These are phyloP conservation scores for Phaeosphaeriaceae sp. DNA, from an alignment of 2,329 filamentous ascomycete species.

Conservation along the genomic window DNA sequence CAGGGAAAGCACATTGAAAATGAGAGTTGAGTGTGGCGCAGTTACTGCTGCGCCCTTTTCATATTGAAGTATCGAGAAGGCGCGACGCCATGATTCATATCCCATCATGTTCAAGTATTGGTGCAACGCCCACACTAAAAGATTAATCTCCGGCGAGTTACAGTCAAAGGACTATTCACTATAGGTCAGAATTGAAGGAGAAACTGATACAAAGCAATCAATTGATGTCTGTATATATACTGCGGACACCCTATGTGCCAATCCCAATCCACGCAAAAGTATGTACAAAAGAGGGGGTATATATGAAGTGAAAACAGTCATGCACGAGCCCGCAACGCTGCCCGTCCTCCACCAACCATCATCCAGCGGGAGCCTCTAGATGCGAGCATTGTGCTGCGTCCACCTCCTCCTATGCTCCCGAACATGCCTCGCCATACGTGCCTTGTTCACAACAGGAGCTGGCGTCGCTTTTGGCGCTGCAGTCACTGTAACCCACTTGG, in stretches of 20 bases:
- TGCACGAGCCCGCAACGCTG: neutral
- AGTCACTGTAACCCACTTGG: conserved; percentile 7
- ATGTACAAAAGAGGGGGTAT: neutral
- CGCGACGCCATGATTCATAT: no score
- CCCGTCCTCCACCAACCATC: neutral
- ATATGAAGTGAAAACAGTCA: neutral
- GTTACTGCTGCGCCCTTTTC: neutral
- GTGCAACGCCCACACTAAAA: neutral
- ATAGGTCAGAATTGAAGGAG: neutral
- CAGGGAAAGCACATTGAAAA: neutral
- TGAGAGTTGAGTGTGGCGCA: neutral
- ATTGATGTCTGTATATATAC: neutral
- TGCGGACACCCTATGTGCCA: neutral
- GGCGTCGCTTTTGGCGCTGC: conserved; percentile 15
- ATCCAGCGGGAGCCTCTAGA: neutral
- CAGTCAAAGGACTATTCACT: neutral
- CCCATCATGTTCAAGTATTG: no score
- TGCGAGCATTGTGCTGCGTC: conserved; percentile 20
- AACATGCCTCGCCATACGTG: conserved; percentile 20
- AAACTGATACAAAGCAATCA: neutral
- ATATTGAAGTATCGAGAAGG: no score
- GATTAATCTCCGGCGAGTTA: neutral
- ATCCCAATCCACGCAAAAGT: neutral
- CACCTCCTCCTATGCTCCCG: conserved; percentile 23
- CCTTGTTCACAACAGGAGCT: conserved; percentile 11